phyloP scores from a whole-genome alignment of 2,329 filamentous ascomycete species.

The Torrubiellomyces zombiae region DNA sequence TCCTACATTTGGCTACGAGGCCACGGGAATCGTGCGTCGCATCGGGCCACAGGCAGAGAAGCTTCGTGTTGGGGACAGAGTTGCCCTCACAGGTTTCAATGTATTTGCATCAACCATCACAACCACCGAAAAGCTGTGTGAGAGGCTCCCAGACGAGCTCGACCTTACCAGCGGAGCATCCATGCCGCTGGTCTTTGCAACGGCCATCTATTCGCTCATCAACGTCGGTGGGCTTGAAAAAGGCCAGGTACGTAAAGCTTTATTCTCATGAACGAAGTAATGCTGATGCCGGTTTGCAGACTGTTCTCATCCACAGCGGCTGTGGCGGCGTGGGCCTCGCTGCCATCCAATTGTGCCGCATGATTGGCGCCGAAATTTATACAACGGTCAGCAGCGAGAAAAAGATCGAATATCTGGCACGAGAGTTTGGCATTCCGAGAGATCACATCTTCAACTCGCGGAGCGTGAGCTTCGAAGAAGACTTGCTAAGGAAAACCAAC shows the following conservation, averaged over 20 bases:
- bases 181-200: constrained; percentile 9
- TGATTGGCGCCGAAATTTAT: constrained; percentile 10
- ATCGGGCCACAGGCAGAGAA: constrained; percentile 5
- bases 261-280: background rate
- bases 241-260: constrained; percentile 7
- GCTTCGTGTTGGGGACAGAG: constrained; percentile 3
- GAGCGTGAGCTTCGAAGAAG: constrained; percentile 12
- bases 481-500: constrained; percentile 8
- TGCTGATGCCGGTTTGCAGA: background rate
- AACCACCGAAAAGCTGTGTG: background rate
- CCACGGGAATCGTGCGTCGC: constrained; percentile 7
- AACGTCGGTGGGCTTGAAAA: constrained; percentile 10
- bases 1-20: constrained; percentile 6
- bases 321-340: constrained; percentile 14
- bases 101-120: background rate
- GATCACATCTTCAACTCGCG: constrained; percentile 14
- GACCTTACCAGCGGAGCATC: constrained; percentile 1
- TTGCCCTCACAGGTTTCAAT: constrained; percentile 1
- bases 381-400: constrained; percentile 12
- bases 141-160: background rate
- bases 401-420: constrained; percentile 12
- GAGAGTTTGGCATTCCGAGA: constrained; percentile 7
- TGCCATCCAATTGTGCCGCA: constrained; percentile 11
- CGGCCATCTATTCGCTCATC: constrained; percentile 17
- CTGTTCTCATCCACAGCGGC: constrained; percentile 15